Conservation (phyloP, 352 stramenopile genomes). For the Thalassiosira oceanica region DNA sequence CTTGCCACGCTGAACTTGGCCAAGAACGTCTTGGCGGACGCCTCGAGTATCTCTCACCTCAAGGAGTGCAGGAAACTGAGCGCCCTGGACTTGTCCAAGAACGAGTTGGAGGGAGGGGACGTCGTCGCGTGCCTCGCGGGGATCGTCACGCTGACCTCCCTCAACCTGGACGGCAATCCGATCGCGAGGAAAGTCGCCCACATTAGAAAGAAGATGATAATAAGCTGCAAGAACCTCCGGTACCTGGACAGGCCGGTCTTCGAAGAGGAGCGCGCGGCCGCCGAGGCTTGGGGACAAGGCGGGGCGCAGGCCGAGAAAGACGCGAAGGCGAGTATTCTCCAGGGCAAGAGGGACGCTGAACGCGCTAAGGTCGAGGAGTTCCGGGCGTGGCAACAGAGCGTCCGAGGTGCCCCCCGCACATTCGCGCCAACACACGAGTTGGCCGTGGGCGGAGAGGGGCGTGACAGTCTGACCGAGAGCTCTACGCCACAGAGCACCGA, state of each 20-base stretch:
- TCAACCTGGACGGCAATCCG: conserved; percentile 86
- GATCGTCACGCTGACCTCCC: conserved; percentile 78
- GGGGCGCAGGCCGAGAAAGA: conserved; percentile 87
- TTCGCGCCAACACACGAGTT: not conserved
- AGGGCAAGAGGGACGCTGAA: conserved; percentile 45
- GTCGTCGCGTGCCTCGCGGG: conserved; percentile 84
- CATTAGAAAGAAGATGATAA: conserved; percentile 93
- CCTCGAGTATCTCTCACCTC: conserved; percentile 83
- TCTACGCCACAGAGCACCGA: no score
- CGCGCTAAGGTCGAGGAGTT: conserved; percentile 44
- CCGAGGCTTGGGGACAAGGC: conserved; percentile 86
- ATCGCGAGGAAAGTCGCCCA: conserved; percentile 86
- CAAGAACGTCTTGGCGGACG: conserved; percentile 85
- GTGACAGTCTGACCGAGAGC: not conserved
- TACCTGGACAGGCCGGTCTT: conserved; percentile 95
- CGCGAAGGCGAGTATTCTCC: conserved; percentile 80
- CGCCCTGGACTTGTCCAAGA: conserved; percentile 91
- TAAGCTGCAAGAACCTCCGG: conserved; percentile 83
- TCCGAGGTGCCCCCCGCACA: no score
- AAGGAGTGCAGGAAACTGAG: conserved; percentile 82
- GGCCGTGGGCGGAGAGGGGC: not conserved
- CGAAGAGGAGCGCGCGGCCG: conserved; percentile 84
- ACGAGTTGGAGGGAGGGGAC: conserved; percentile 79
- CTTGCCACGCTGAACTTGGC: conserved; percentile 90
- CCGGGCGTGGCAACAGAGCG: conserved; percentile 49